Percentiles rank a stretch among this genome's conserved stretches.
Conservation (phyloP, 345 rosid species). For the Acer negundo region DNA sequence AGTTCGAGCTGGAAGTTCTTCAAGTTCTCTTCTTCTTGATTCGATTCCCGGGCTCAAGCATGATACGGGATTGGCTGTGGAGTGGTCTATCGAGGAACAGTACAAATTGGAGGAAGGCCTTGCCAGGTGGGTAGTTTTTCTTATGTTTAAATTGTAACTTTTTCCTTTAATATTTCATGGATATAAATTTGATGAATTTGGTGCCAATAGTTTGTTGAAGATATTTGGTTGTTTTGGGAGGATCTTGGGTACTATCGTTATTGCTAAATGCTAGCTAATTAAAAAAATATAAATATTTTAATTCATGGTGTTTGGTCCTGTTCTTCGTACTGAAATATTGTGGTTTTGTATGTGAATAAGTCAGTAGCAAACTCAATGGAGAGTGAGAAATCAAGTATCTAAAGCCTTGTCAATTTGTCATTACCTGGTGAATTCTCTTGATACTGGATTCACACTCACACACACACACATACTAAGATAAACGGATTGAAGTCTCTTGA, state of each 20-base stretch:
- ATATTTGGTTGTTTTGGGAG: not conserved
- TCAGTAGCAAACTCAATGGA: no score
- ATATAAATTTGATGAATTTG: not conserved
- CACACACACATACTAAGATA: not conserved
- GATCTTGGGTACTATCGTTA: not conserved
- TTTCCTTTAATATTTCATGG: not conserved
- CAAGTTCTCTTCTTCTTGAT: constrained; percentile 57
- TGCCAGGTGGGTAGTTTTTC: constrained; percentile 48
- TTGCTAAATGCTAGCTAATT: not conserved
- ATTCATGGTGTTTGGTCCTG: not conserved
- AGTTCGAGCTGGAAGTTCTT: constrained; percentile 40
- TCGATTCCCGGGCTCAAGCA: constrained; percentile 54
- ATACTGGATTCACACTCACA: no score
- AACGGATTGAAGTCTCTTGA: not conserved
- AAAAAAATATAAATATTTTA: not conserved
- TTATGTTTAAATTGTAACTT: not conserved
- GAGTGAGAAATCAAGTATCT: no score
- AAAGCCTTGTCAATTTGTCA: no score
- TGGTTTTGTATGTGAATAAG: not conserved
- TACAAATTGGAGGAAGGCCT: constrained; percentile 69
- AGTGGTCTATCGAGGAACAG: constrained; percentile 86
- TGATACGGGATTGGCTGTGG: constrained; percentile 66
- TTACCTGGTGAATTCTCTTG: no score
- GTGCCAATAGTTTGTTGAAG: not conserved
- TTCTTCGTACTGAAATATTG: not conserved